Evolutionary conservation across 345 rosid genomes (phyloP), one percentile per base, ranked within the genome.

Genomic region (Gossypium longicalyx): DNA sequence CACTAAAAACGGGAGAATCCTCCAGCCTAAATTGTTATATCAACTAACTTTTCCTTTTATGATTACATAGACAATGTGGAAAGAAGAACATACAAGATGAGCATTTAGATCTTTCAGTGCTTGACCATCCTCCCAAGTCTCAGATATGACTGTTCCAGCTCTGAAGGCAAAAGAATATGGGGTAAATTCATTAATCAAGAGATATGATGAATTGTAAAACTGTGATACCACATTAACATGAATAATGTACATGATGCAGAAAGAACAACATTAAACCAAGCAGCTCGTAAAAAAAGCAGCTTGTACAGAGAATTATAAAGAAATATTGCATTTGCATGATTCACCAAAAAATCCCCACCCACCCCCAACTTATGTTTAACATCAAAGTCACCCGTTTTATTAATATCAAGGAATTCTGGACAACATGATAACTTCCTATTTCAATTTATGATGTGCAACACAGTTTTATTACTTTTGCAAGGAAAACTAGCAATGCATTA

Each of bases 61-160:
- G 3, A 25, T 67, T 67, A 13, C 12, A 67, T 13, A 45, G 15
- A 53, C 5, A 52, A 20, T 17, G 63, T 7, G 52, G 5, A 49
- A 22, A 81, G 49, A 16, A 66, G 49, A 73, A 85, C 97, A 47
- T 84, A 96, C 99, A 69, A 96, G 97, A 78, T 93, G 97, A 82
- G 86, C 78, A 86, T 96, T 96, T 80, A 96, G 73, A 86, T 96
- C 99, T 85, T 93, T 96, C 81, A 96, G 83, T 53, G 88, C 86
- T 80, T 91, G 99, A 64, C 99, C 99, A 74, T 96, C 99, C 85
- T 96, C 99, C 99, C 99, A 96, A 2, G 97, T 91, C 86, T 96
- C 99, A 78, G 98, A 86, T 81, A 96, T 88, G 80, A 96, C 81
- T 19, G 99, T 93, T 80, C 99, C 99, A 57, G 99, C 92, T 88